phyloP scores from a whole-genome alignment of 768 basidiomycete species.

The Pseudohyphozyma bogoriensis region DNA sequence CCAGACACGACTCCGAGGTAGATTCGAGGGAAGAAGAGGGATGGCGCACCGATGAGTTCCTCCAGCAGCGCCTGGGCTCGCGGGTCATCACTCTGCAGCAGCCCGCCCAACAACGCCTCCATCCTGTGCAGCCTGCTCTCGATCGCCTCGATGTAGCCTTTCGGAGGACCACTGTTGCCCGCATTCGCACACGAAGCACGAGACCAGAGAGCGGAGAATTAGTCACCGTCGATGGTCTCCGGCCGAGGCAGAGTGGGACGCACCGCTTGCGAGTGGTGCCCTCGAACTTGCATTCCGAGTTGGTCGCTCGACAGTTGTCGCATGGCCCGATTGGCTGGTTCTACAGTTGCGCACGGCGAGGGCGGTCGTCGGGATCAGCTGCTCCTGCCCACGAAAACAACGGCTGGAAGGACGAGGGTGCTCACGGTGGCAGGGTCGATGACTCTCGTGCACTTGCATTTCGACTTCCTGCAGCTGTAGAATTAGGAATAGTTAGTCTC shows the following conservation, averaged over 20 bases:
- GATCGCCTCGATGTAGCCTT: constrained; percentile 75
- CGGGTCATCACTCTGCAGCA: constrained; percentile 51
- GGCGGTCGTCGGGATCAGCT: too few relatives aligned
- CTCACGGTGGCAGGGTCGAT: constrained; percentile 9
- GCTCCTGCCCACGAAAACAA: too few relatives aligned
- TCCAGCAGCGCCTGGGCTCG: constrained; percentile 42
- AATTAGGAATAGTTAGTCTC: too few relatives aligned
- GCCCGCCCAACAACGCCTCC: constrained; percentile 74
- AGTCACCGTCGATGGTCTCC: background rate
- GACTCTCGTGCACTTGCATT: constrained; percentile 25
- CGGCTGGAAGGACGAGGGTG: background rate
- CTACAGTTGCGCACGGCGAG: background rate
- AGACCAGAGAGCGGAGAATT: too few relatives aligned
- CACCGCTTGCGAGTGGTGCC: constrained; percentile 34
- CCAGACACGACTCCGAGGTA: too few relatives aligned
- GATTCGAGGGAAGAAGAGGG: background rate
- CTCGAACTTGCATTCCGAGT: constrained; percentile 31
- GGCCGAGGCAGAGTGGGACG: background rate
- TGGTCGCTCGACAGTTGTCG: constrained; percentile 19
- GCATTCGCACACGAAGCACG: too few relatives aligned
- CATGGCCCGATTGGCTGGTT: constrained; percentile 38
- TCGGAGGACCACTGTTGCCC: constrained; percentile 20
- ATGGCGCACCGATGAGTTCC: constrained; percentile 24
- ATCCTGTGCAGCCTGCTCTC: constrained; percentile 84
- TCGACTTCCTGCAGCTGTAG: constrained; percentile 25